Base-by-base conservation (phyloP, 179 eudicot genomes). In the Sideroxylon spinosum region DNA sequence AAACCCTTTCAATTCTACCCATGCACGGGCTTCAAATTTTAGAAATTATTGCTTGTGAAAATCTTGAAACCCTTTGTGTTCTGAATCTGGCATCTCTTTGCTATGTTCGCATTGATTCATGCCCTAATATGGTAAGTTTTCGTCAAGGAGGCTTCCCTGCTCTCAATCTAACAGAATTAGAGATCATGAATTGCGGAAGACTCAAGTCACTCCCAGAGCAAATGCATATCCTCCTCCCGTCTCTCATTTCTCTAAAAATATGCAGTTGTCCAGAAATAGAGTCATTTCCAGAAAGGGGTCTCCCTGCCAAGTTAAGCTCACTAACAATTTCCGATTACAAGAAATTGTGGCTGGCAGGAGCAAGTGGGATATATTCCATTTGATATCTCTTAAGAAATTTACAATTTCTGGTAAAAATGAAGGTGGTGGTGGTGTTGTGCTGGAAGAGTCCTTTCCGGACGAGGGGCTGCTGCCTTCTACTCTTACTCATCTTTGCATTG, bases 131-230 rank as follows among this genome's bases (percentile, higher is more conserved):
- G 29, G 63, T 48, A 68, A 59, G 65, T 6, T 77, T 81, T 64
- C 81, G 81, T 13, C 52, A 61, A 12, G 63, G 70, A 16, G 62
- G 53, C 7, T 56, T 56, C 0, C 32, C 78, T 26, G 62, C 81
- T 46, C 56, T 50, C 23, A 12, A 59, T 0, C 78, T 79, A 16
- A 11, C 23, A 17, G 5, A 16, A 17, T 62, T 82, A 29, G 1
- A 0, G 0, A 62, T 82, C n/a, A 0, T 1, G 0, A 1, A 1
- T 0, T 78, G 85, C 74, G 23, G 16, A 65, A 29, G 7, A 53
- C 80, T 71, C 19, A 71, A 76, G 75, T 76, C 28, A 11, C 79
- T 83, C 11, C 85, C 80, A 11, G 8, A 56, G 6, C 56, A 28
- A 17, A 29, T 79, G 79, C 52, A 28, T 11, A 25, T 20, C 60